These are phyloP conservation scores for Candida vaughaniae DNA, from an alignment of 805 yeast genomes.

Conservation along the genomic window DNA sequence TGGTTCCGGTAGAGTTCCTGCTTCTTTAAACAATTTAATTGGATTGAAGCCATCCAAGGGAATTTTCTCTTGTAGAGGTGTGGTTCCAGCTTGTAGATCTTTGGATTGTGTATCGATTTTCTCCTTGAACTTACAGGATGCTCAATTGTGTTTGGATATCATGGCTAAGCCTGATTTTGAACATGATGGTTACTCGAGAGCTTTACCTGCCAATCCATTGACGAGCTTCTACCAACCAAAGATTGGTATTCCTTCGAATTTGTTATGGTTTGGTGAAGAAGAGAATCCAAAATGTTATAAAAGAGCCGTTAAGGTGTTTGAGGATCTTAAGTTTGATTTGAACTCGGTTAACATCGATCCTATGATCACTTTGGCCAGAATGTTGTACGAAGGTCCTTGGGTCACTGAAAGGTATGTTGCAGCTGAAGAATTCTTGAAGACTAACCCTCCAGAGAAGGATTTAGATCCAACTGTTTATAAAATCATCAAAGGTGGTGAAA, in stretches of 20 bases:
- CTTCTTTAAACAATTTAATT: conserved; percentile 84
- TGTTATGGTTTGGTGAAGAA: conserved; percentile 78
- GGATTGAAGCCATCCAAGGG: conserved; percentile 95
- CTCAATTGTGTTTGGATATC: conserved; percentile 70
- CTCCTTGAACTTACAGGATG: conserved; percentile 74
- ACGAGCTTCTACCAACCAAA: conserved; percentile 58
- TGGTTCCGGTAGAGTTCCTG: conserved; percentile 97
- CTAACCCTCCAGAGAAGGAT: conserved; percentile 65
- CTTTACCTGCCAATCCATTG: conserved; percentile 65
- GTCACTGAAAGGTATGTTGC: conserved; percentile 94
- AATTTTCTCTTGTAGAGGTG: conserved; percentile 80
- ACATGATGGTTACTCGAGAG: conserved; percentile 78
- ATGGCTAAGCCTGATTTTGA: conserved; percentile 69
- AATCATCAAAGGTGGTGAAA: conserved; percentile 77
- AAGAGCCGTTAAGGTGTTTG: conserved; percentile 51
- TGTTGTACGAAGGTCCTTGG: conserved; percentile 98
- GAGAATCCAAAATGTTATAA: conserved; percentile 72
- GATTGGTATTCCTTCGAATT: conserved; percentile 72
- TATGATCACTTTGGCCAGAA: conserved; percentile 75
- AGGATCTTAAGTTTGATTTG: conserved; percentile 39
- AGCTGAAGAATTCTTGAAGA: conserved; percentile 64
- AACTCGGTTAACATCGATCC: conserved; percentile 71
- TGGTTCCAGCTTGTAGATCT: conserved; percentile 96
- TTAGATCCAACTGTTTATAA: conserved; percentile 81
- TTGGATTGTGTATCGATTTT: conserved; percentile 91